Percentiles rank a stretch among this genome's conserved stretches.
Conservation (phyloP, 495 filamentous ascomycete species). For the Neurospora tetrasperma region DNA sequence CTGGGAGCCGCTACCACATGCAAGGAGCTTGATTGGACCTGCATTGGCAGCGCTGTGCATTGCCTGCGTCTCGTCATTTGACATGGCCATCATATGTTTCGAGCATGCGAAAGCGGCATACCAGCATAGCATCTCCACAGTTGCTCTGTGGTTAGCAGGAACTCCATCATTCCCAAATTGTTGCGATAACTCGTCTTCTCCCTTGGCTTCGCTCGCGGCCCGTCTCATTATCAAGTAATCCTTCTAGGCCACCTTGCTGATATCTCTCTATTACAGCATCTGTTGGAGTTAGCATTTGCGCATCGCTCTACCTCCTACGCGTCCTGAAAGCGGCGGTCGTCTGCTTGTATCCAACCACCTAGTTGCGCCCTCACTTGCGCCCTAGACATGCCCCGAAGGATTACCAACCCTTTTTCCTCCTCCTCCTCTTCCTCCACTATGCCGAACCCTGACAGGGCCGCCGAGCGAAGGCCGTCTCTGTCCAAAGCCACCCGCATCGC, state of each 20-base stretch:
- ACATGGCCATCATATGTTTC: background rate
- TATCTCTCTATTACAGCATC: slow-evolving; percentile 6
- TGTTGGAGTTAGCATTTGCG: slow-evolving; percentile 9
- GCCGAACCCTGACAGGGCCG: slow-evolving; percentile 28
- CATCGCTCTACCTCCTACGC: slow-evolving; percentile 4
- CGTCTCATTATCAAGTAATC: background rate
- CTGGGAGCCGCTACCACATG: background rate
- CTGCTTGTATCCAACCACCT: background rate
- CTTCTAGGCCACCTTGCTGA: slow-evolving; percentile 6
- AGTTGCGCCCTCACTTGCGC: background rate
- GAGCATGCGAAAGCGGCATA: background rate
- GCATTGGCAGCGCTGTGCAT: background rate
- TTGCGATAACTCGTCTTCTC: background rate
- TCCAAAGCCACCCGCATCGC: slow-evolving; percentile 48
- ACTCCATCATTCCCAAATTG: background rate
- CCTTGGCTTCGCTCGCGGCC: background rate
- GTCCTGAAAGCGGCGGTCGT: background rate
- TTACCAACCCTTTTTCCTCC: slow-evolving; percentile 29
- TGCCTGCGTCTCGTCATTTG: background rate
- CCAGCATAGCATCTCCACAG: background rate
- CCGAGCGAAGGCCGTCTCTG: slow-evolving; percentile 42
- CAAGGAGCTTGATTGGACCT: background rate
- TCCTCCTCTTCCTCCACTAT: slow-evolving; percentile 20
- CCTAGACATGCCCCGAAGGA: slow-evolving; percentile 44
- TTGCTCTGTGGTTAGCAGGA: background rate